Base-by-base conservation (phyloP, 768 basidiomycete species). In the Lactifluus rugatus region DNA sequence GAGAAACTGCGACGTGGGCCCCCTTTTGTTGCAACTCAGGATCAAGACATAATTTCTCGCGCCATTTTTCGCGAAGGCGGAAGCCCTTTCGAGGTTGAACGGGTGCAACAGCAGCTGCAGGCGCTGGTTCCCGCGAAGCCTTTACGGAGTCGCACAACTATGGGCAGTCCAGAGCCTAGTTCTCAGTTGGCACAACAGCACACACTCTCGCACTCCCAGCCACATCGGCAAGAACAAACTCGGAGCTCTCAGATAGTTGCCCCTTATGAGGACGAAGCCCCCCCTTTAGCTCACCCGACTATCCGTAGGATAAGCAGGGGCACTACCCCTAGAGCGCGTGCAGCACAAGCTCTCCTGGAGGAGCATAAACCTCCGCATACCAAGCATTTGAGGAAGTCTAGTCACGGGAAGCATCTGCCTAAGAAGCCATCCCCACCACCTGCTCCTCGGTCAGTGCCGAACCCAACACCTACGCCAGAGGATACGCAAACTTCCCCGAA, bases 181-280 rank as follows among this genome's bases (percentile, higher is more conserved):
- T 31, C 48, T 45, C 49, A 39, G n/a, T 41, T 32, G 0, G 54
- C 21, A 17, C 26, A 36, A 5, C 46, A 46, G 39, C 54, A 23
- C 34, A 32, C 53, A 19, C 1, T 48, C 16, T 37, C 45, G 8
- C 58, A 39, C 26, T 19, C 53, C 26, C 42, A 19, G 44, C 6
- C 48, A 31, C 16, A 39, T 42, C 19, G 44, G 16, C 53, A 60
- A 36, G 58, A 59, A 14, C 53, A 55, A 28, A 23, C n/a, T 9
- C 36, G 31, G 25, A 26, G 52, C 4, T 28, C 44, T 17, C 48
- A 41, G n/a, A 14, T 16, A 32, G 28, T 3, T 25, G 21, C n/a
- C 14, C 25, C 54, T 17, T 60, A 60, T 34, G 59, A 51, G 23
- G 49, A 60, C 41, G 54, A 60, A 34, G 48, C 54, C 36, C 59